Conservation (phyloP, 1,284 basidiomycete species). For the Trichosporon faecale region DNA sequence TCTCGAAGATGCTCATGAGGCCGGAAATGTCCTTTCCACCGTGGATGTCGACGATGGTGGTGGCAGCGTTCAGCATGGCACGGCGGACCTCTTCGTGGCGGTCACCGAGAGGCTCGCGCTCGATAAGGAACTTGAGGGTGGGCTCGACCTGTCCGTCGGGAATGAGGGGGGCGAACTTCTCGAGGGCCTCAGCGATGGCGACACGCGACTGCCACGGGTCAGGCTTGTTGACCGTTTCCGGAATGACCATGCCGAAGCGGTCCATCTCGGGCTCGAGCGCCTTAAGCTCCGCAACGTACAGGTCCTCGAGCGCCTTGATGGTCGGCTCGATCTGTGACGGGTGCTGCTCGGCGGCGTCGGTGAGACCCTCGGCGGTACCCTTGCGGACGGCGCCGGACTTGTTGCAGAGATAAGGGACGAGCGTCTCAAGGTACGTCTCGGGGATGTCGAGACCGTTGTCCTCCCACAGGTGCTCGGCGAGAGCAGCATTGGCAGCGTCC, state of each 20-base stretch:
- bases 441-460: constrained; percentile 93
- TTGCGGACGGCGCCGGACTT: constrained; percentile 76
- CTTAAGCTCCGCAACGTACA: constrained; percentile 86
- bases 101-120: constrained; percentile 83
- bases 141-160: constrained; percentile 65
- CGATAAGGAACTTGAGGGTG: constrained; percentile 84
- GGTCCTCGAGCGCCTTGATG: constrained; percentile 59
- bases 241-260: constrained; percentile 89
- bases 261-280: constrained; percentile 85
- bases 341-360: constrained; percentile 72
- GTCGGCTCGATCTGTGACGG: constrained; percentile 64
- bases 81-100: constrained; percentile 74
- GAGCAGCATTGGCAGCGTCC: constrained; percentile 83
- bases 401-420: constrained; percentile 74
- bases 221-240: constrained; percentile 79
- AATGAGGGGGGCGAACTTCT: constrained; percentile 67
- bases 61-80: constrained; percentile 83
- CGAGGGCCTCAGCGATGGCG: constrained; percentile 71
- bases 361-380: constrained; percentile 69
- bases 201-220: constrained; percentile 88
- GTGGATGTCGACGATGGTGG: constrained; percentile 75
- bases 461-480: constrained; percentile 86
- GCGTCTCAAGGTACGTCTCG: constrained; percentile 63
- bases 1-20: constrained; percentile 82
- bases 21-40: constrained; percentile 70